Base-by-base conservation (phyloP, 192 early-diverging fungal species). In the Pecoramyces ruminantium region DNA sequence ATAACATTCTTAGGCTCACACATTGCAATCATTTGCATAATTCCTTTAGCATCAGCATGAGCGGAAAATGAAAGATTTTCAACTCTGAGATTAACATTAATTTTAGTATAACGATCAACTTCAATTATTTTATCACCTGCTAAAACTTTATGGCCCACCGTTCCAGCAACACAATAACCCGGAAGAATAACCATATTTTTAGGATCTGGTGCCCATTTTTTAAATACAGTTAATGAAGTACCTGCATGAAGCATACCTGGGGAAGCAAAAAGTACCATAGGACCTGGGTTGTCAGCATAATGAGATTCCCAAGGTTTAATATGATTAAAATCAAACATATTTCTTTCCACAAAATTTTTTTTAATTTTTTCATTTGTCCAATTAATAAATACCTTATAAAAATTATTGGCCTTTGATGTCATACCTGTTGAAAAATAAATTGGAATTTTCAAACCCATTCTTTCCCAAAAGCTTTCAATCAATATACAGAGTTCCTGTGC, bases 341-440 rank as follows among this genome's bases (percentile, higher is more conserved):
- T 99, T 82, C 93, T 90, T 42, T 96, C 91, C 9, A 95, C 94
- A 90, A 97, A 97, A 8, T 93, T 94, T 29, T 88, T 88, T 84
- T 96, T 97, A 84, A 99, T 94, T 83, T 97, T 97, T 87, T 98
- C 94, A 86, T 97, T 97, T 28, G 96, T 98, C 97, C 97, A 99
- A 82, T 92, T 93, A 83, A 99, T 96, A 83, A 96, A 99, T 27
- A 97, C 87, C 85, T 96, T 97, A 89, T 98, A 99, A 85, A 94
- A 97, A 34, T 96, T 92, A 85, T 95, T 98, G 8, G 97, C 96
- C 80, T 92, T 90, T 79, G 95, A 94, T 0, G 97, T 97, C 81
- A 99, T 84, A 34, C 97, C 97, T 17, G 95, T 94, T 14, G 96
- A 96, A 82, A 96, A 98, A 83, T 97, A 98, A 28, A 99, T 92